phyloP scores from a whole-genome alignment of 257 asterid species.

The Solanum okadae region DNA sequence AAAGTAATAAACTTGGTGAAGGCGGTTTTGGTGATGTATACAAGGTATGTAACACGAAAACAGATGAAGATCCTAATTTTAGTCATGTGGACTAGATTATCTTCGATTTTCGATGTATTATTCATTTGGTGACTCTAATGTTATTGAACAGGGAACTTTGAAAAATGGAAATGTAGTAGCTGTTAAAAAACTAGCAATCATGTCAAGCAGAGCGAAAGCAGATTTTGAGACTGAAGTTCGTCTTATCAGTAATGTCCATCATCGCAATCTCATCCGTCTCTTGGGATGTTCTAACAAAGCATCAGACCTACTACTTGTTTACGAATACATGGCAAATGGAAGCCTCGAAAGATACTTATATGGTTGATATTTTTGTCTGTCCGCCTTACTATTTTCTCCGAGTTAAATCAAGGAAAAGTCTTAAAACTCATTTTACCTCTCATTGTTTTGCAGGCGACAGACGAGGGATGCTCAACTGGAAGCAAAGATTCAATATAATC shows the following conservation, averaged over 20 bases:
- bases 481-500: slow-evolving; percentile 59
- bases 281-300: slow-evolving; percentile 67
- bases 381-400: neutral
- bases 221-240: slow-evolving; percentile 77
- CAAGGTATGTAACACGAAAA: slow-evolving; percentile 28
- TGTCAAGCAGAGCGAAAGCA: slow-evolving; percentile 43
- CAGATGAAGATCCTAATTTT: neutral
- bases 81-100: neutral
- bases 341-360: slow-evolving; percentile 66
- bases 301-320: slow-evolving; percentile 53
- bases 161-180: slow-evolving; percentile 63
- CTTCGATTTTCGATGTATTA: neutral
- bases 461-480: slow-evolving; percentile 61
- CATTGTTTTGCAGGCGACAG: slow-evolving; percentile 38
- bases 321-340: slow-evolving; percentile 77
- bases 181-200: slow-evolving; percentile 52
- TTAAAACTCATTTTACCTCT: neutral
- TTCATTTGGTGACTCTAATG: neutral
- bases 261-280: slow-evolving; percentile 74
- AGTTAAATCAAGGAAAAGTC: neutral
- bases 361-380: slow-evolving; percentile 20
- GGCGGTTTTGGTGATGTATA: slow-evolving; percentile 82
- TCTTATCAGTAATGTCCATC: slow-evolving; percentile 85
- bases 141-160: slow-evolving; percentile 47
- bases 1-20: slow-evolving; percentile 68